Conservation (phyloP, 78 protist genomes). For the Dictyostelium brefeldianum region DNA sequence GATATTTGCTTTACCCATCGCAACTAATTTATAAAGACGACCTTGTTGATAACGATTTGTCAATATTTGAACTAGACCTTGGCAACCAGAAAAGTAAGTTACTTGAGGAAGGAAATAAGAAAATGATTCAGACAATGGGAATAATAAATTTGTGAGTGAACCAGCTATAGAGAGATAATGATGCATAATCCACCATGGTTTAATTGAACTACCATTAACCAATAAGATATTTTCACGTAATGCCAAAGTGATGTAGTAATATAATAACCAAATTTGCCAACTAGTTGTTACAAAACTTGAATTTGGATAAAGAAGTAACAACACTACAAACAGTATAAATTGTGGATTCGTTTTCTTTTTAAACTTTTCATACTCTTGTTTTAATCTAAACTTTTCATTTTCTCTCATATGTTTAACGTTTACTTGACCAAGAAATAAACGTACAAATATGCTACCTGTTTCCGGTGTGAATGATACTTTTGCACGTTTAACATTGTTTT, state of each 20-base stretch:
- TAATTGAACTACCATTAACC: constrained; percentile 80
- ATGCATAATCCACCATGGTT: constrained; percentile 88
- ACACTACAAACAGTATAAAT: constrained; percentile 54
- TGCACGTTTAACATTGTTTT: constrained; percentile 4
- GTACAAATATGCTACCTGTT: constrained; percentile 73
- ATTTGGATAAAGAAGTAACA: constrained; percentile 41
- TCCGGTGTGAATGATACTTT: constrained; percentile 58
- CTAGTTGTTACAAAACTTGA: constrained; percentile 50
- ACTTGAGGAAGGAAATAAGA: constrained; percentile 56
- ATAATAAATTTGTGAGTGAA: constrained; percentile 50
- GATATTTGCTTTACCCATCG: constrained; percentile 81
- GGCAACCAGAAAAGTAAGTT: constrained; percentile 65
- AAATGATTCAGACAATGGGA: constrained; percentile 49
- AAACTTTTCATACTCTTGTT: constrained; percentile 84
- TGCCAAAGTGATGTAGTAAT: constrained; percentile 82
- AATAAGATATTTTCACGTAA: constrained; percentile 83
- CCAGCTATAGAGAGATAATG: constrained; percentile 86
- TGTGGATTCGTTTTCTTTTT: constrained; percentile 72
- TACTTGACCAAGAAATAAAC: constrained; percentile 83
- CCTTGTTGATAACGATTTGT: constrained; percentile 83
- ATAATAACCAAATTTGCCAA: constrained; percentile 79
- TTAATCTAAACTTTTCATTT: constrained; percentile 76
- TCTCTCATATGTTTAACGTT: constrained; percentile 82
- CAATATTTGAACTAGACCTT: constrained; percentile 82
- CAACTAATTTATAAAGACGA: constrained; percentile 76